A percentile compares a stretch with the other conserved stretches of the same genome.
phyloP scores from a whole-genome alignment of 2,329 filamentous ascomycete species.

The Penicillium sp. region DNA sequence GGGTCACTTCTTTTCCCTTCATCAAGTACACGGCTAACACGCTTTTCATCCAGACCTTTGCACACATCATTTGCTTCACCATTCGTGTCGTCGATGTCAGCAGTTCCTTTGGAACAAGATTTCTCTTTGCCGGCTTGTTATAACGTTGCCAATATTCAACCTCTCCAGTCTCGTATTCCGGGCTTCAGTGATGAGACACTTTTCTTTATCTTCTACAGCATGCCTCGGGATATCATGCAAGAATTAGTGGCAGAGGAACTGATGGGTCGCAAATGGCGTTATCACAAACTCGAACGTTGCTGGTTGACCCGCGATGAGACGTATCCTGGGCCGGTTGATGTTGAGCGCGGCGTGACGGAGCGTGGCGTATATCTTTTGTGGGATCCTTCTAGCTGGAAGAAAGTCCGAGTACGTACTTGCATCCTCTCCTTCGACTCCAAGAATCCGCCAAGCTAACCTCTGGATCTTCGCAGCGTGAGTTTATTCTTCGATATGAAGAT shows the following conservation, averaged over 20 bases:
- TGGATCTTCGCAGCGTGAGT: conserved; percentile 39
- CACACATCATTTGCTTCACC: conserved; percentile 62
- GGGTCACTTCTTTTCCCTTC: conserved; percentile 20
- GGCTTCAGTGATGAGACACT: conserved; percentile 63
- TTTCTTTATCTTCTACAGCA: conserved; percentile 67
- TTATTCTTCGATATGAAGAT: conserved; percentile 49
- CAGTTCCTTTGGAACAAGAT: conserved; percentile 59
- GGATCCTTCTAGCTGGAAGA: conserved; percentile 50
- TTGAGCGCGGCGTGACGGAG: conserved; percentile 48
- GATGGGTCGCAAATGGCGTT: conserved; percentile 52
- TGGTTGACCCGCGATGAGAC: conserved; percentile 51
- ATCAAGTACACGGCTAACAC: conserved; percentile 18
- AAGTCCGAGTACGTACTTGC: conserved; percentile 42
- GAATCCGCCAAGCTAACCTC: conserved; percentile 13
- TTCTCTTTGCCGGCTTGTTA: conserved; percentile 62
- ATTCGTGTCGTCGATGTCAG: conserved; percentile 56
- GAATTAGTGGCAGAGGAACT: conserved; percentile 63
- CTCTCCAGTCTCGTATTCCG: conserved; percentile 55
- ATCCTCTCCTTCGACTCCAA: background rate
- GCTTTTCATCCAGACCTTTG: conserved; percentile 47
- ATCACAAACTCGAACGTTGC: conserved; percentile 51
- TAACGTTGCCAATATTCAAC: conserved; percentile 63
- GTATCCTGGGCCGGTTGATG: conserved; percentile 47
- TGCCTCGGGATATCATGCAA: conserved; percentile 62
- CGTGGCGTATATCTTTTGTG: conserved; percentile 52